Evolutionary conservation across 139 green algal species (phyloP).

Genomic region (Tetraselmis chui): DNA sequence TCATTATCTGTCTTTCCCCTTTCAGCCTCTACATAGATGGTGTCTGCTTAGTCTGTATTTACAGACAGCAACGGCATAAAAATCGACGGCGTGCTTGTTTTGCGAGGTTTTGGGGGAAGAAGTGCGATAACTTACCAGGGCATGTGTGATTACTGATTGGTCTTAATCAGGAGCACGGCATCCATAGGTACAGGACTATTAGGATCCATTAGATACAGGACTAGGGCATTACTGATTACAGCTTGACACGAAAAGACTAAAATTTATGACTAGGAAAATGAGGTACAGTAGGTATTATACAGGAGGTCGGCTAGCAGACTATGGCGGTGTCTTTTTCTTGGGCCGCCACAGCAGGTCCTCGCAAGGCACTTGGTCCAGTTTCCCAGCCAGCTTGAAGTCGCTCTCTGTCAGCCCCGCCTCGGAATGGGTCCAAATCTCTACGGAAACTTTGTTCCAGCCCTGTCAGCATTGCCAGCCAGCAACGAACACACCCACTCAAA

Average conservation of each 20-base stretch:
- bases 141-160: neutral
- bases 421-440: slow-evolving; percentile 40
- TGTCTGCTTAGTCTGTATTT: too few relatives aligned
- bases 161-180: neutral
- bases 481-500: too few relatives aligned
- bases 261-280: too few relatives aligned
- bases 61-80: too few relatives aligned
- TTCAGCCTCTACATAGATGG: too few relatives aligned
- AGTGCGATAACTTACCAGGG: too few relatives aligned
- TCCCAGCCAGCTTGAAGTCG: slow-evolving; percentile 51
- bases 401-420: slow-evolving; percentile 40
- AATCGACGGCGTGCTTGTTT: too few relatives aligned
- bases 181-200: neutral
- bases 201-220: neutral
- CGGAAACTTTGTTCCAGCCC: slow-evolving; percentile 39
- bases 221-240: neutral
- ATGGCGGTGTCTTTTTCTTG: slow-evolving; percentile 32
- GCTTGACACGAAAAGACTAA: neutral
- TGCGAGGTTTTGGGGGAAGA: too few relatives aligned
- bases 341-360: slow-evolving; percentile 25
- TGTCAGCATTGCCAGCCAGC: too few relatives aligned
- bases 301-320: too few relatives aligned
- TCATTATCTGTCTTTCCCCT: too few relatives aligned
- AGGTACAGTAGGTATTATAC: too few relatives aligned
- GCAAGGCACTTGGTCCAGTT: slow-evolving; percentile 31